A percentile compares a stretch with the other conserved stretches of the same genome.
Evolutionary conservation across 805 yeast genomes (phyloP).

Genomic region (Wickerhamomyces kurtzmanii): DNA sequence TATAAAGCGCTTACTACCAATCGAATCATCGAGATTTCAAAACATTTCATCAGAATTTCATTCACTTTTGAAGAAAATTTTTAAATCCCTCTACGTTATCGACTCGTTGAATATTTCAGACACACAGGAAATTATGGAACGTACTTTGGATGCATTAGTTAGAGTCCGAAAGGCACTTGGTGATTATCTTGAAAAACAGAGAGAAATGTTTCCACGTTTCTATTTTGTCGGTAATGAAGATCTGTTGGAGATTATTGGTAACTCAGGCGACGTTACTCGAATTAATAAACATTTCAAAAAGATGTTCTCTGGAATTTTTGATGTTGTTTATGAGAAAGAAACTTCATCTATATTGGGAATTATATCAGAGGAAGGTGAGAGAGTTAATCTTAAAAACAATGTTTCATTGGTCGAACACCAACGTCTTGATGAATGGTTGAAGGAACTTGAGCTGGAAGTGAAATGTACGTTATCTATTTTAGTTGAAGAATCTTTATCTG

Average conservation of each 20-base stretch:
- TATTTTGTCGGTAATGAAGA: constrained; percentile 91
- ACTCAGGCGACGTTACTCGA: constrained; percentile 31
- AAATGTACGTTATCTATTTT: constrained; percentile 33
- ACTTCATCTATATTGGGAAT: constrained; percentile 32
- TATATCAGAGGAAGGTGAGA: constrained; percentile 59
- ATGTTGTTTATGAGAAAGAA: constrained; percentile 26
- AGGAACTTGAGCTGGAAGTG: constrained; percentile 43
- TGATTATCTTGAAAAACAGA: constrained; percentile 72
- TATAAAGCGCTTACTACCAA: constrained; percentile 52
- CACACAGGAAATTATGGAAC: constrained; percentile 33
- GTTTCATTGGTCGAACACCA: constrained; percentile 32
- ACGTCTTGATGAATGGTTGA: constrained; percentile 53
- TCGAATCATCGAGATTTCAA: constrained; percentile 59
- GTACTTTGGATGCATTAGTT: constrained; percentile 42
- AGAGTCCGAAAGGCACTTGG: constrained; percentile 57
- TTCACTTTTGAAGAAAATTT: constrained; percentile 36
- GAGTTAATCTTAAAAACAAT: constrained; percentile 27
- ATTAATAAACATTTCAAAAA: constrained; percentile 55
- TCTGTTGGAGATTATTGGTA: constrained; percentile 72
- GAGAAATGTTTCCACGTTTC: constrained; percentile 71
- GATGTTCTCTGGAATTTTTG: constrained; percentile 59
- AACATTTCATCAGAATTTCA: constrained; percentile 53
- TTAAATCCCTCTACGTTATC: constrained; percentile 37
- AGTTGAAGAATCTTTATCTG: constrained; percentile 24
- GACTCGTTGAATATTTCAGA: constrained; percentile 46